Percentiles rank a stretch among this genome's conserved stretches.
phyloP scores from a whole-genome alignment of 2,329 filamentous ascomycete genomes.

The Penicillium thymicola region DNA sequence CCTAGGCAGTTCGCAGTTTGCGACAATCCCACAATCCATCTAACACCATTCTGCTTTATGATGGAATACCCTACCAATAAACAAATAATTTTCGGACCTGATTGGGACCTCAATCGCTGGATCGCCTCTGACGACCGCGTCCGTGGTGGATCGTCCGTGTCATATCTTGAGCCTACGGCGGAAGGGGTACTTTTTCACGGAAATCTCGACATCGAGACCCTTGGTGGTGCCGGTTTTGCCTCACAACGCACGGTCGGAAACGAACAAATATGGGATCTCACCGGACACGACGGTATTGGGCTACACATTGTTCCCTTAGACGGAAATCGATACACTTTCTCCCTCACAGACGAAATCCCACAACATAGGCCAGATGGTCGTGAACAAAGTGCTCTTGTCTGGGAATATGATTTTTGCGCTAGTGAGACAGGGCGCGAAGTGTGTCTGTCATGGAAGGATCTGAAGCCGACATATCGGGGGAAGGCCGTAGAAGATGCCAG shows the following conservation, averaged over 20 bases:
- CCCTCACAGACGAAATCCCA: constrained; percentile 67
- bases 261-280: constrained; percentile 61
- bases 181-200: constrained; percentile 59
- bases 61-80: constrained; percentile 1
- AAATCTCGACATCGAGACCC: constrained; percentile 66
- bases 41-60: not conserved
- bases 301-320: constrained; percentile 53
- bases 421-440: constrained; percentile 40
- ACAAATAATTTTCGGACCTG: not conserved
- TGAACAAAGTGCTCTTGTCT: constrained; percentile 68
- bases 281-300: constrained; percentile 59
- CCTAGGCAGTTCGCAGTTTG: not conserved
- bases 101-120: constrained; percentile 51
- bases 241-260: constrained; percentile 66
- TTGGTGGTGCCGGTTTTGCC: constrained; percentile 79
- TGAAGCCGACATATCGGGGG: constrained; percentile 72
- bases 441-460: constrained; percentile 60
- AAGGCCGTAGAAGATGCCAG: constrained; percentile 59
- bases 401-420: constrained; percentile 65
- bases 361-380: constrained; percentile 57
- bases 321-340: constrained; percentile 68
- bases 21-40: not conserved
- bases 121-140: constrained; percentile 70
- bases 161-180: constrained; percentile 44
- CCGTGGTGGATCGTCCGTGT: constrained; percentile 67